A percentile compares a stretch with the other conserved stretches of the same genome.
Evolutionary conservation across 495 filamentous ascomycete species (phyloP).

Genomic region (Neurospora sublineolata): DNA sequence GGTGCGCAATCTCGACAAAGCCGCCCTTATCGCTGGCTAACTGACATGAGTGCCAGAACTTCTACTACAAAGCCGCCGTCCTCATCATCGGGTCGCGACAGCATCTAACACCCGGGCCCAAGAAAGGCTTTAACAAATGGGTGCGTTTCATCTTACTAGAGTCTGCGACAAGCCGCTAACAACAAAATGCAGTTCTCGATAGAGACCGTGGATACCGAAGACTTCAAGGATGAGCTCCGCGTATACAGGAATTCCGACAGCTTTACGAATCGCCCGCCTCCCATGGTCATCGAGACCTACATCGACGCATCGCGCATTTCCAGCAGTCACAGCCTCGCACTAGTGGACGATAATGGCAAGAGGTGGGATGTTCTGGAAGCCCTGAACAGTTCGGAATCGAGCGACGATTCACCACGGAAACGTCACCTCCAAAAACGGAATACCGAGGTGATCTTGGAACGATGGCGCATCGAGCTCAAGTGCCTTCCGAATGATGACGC

Average conservation of each 20-base stretch:
- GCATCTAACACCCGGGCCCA: slow-evolving; percentile 51
- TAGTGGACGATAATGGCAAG: slow-evolving; percentile 79
- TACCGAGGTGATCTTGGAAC: slow-evolving; percentile 70
- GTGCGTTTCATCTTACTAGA: slow-evolving; percentile 43
- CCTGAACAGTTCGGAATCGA: slow-evolving; percentile 51
- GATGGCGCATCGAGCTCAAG: slow-evolving; percentile 78
- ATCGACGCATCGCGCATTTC: slow-evolving; percentile 72
- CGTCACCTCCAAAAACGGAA: slow-evolving; percentile 27
- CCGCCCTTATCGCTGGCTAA: slow-evolving; percentile 7
- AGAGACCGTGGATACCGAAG: slow-evolving; percentile 83
- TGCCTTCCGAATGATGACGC: slow-evolving; percentile 34
- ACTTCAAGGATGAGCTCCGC: slow-evolving; percentile 64
- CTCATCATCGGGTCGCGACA: slow-evolving; percentile 73
- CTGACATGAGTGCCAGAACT: slow-evolving; percentile 49
- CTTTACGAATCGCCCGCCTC: slow-evolving; percentile 65
- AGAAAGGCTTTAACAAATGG: slow-evolving; percentile 74
- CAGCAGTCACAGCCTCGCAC: slow-evolving; percentile 74
- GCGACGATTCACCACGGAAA: slow-evolving; percentile 34
- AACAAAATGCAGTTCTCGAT: slow-evolving; percentile 64
- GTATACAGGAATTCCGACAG: slow-evolving; percentile 71
- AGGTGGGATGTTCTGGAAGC: slow-evolving; percentile 86
- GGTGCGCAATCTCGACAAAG: slow-evolving; percentile 38
- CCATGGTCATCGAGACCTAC: slow-evolving; percentile 82
- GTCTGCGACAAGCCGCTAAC: slow-evolving; percentile 3
- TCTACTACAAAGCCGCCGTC: slow-evolving; percentile 78